Base-by-base conservation (phyloP, 345 rosid genomes). In the Ceriops decandra region DNA sequence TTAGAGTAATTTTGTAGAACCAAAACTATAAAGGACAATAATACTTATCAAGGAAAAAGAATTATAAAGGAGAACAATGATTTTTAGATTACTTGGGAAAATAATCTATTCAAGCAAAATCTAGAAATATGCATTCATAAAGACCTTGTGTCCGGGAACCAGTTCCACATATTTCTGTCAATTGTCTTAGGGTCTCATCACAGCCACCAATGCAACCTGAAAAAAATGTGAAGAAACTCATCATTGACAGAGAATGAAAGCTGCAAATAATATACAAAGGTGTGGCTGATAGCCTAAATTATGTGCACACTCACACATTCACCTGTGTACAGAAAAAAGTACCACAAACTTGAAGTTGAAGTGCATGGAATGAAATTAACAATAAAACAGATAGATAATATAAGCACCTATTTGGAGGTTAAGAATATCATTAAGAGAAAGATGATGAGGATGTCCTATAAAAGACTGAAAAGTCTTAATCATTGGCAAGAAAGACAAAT, bases 131-230 rank as follows among this genome's bases (percentile, higher is more conserved):
- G 47, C 5, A 67, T 36, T n/a, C 16, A 38, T 9, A 63, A 77
- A 64, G 36, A 93, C 98, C 98, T 91, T 87, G 80, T 79, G 78
- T 65, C 42, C 97, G 97, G 59, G 93, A 80, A 67, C 97, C 98
- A 31, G 97, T 91, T 82, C 97, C 98, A 74, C 98, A 93, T 63
- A 91, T 89, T 71, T 91, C 95, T 73, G 76, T 87, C 76, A 93
- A 72, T 73, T 91, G 91, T 66, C 80, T 88, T 31, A 89, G 91
- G 31, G 76, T 88, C 42, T 82, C 89, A 73, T 93, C 98, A 64
- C 98, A 93, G 52, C 96, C 96, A 73, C 98, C 98, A 62, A 93
- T 75, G 79, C 98, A 91, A 70, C 98, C 98, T 93, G 83, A 66
- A 58, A 54, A 70, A 51, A 15, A 61, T 22, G 71, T 53, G 38